A percentile compares a stretch with the other conserved stretches of the same genome.
Evolutionary conservation across 768 basidiomycete species (phyloP).

Genomic region (Suillus paluster): DNA sequence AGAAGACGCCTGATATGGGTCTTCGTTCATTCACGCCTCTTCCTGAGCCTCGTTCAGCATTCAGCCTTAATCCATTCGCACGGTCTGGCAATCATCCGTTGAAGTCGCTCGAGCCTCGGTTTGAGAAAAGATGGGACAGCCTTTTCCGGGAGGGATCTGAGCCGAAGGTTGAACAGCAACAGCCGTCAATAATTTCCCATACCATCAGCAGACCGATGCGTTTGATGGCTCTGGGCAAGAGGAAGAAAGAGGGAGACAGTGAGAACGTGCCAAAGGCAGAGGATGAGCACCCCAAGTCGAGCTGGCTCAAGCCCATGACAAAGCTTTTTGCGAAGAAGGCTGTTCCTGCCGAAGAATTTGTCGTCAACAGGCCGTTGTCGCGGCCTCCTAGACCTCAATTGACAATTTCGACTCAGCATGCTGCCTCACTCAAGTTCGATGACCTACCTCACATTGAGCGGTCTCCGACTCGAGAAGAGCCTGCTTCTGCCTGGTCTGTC

Average conservation of each 20-base stretch:
- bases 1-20: slow-evolving; percentile 26
- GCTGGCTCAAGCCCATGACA: slow-evolving; percentile 44
- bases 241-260: slow-evolving; percentile 38
- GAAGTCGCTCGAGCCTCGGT: slow-evolving; percentile 31
- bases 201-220: slow-evolving; percentile 41
- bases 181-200: slow-evolving; percentile 28
- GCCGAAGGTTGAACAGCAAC: slow-evolving; percentile 19
- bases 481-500: slow-evolving; percentile 35
- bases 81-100: slow-evolving; percentile 36
- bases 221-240: slow-evolving; percentile 50
- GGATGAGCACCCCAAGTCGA: slow-evolving; percentile 26
- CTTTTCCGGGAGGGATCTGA: slow-evolving; percentile 41
- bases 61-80: slow-evolving; percentile 41
- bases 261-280: slow-evolving; percentile 13
- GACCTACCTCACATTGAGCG: slow-evolving; percentile 36
- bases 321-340: slow-evolving; percentile 33
- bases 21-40: slow-evolving; percentile 56
- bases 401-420: slow-evolving; percentile 48
- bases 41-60: slow-evolving; percentile 40
- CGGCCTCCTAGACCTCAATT: slow-evolving; percentile 37
- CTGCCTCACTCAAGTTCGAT: slow-evolving; percentile 32
- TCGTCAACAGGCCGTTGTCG: slow-evolving; percentile 20
- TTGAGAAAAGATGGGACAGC: slow-evolving; percentile 50
- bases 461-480: slow-evolving; percentile 27
- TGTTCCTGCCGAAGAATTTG: slow-evolving; percentile 18